phyloP scores from a whole-genome alignment of 2,329 filamentous ascomycete genomes.

The Diaporthe eres region DNA sequence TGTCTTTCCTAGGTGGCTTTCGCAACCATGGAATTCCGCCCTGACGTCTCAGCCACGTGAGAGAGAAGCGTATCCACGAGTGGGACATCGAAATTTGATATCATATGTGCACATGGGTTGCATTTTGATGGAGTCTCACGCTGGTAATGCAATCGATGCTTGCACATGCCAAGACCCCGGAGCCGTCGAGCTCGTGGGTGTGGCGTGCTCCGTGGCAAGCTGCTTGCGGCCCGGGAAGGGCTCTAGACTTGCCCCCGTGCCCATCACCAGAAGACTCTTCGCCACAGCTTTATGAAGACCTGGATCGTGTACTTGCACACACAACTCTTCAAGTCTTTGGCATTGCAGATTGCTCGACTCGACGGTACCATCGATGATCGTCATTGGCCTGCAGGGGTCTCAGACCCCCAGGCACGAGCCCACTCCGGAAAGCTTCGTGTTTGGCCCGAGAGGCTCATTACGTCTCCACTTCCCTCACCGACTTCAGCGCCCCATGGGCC shows the following conservation, averaged over 20 bases:
- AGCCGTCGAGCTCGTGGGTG: not conserved
- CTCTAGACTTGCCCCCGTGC: not conserved
- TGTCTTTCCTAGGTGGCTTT: not conserved
- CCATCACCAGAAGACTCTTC: not conserved
- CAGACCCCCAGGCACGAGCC: conserved; percentile 28
- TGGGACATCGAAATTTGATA: conserved; percentile 11
- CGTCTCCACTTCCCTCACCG: conserved; percentile 36
- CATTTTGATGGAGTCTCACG: not conserved
- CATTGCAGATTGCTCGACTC: conserved; percentile 15
- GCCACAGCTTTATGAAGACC: not conserved
- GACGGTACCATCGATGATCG: not conserved
- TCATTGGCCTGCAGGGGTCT: conserved; percentile 30
- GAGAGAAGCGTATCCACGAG: not conserved
- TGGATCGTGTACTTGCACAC: not conserved
- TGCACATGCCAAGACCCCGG: conserved; percentile 8
- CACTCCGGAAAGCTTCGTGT: conserved; percentile 34
- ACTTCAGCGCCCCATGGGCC: conserved; percentile 27
- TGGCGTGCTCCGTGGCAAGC: not conserved
- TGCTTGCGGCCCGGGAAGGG: conserved; percentile 13
- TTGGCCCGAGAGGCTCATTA: conserved; percentile 31
- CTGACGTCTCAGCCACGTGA: conserved; percentile 1
- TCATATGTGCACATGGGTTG: conserved; percentile 1
- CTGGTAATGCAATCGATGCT: not conserved
- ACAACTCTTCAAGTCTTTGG: not conserved
- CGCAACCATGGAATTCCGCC: not conserved